These are phyloP conservation scores for Saturnispora diversa DNA, from an alignment of 805 yeast species.

Conservation along the genomic window DNA sequence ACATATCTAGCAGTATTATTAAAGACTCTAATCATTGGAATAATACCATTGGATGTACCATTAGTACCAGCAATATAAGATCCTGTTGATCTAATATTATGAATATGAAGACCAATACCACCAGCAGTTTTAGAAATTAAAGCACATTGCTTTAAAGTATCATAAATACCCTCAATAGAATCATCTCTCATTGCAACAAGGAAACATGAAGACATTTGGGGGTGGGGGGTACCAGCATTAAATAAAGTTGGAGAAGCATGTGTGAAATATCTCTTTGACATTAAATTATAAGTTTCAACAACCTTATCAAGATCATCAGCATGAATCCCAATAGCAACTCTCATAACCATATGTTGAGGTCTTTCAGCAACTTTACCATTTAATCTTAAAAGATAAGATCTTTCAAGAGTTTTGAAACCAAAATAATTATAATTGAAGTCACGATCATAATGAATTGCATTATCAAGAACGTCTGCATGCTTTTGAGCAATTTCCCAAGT, in stretches of 20 bases:
- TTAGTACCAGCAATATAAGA: conserved; percentile 56
- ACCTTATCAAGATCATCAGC: conserved; percentile 45
- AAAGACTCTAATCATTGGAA: conserved; percentile 57
- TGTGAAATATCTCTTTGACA: conserved; percentile 52
- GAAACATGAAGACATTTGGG: conserved; percentile 58
- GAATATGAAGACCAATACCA: conserved; percentile 56
- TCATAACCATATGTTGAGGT: conserved; percentile 55
- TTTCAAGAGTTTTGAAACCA: conserved; percentile 54
- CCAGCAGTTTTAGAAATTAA: conserved; percentile 55
- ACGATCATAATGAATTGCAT: conserved; percentile 66
- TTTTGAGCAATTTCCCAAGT: conserved; percentile 55
- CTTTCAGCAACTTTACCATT: conserved; percentile 53
- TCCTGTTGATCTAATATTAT: conserved; percentile 51
- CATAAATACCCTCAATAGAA: conserved; percentile 56
- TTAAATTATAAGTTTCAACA: conserved; percentile 48
- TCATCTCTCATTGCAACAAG: conserved; percentile 56
- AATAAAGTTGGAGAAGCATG: conserved; percentile 58
- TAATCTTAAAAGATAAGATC: conserved; percentile 47
- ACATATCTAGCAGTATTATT: conserved; percentile 58
- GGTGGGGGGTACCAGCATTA: conserved; percentile 54
- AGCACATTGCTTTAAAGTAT: conserved; percentile 55
- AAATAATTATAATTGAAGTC: conserved; percentile 52
- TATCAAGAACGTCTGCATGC: conserved; percentile 58
- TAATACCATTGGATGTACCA: conserved; percentile 55
- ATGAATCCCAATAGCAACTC: conserved; percentile 55